A percentile compares a stretch with the other conserved stretches of the same genome.
Evolutionary conservation across 2,329 filamentous ascomycete genomes (phyloP).

Genomic region (Talaromyces sp.): DNA sequence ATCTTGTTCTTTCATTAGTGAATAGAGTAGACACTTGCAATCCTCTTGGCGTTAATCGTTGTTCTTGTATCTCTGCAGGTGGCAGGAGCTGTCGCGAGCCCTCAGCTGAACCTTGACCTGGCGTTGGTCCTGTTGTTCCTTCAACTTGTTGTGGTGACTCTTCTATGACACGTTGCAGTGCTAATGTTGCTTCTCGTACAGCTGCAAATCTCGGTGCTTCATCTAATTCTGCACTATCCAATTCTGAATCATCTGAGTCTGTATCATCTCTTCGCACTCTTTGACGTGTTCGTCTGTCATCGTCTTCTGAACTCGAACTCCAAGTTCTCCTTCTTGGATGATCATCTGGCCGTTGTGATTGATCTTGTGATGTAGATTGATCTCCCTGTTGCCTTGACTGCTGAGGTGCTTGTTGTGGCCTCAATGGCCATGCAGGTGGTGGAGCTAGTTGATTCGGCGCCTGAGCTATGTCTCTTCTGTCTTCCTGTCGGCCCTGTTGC

Average conservation of each 20-base stretch:
- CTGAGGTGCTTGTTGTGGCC: not conserved
- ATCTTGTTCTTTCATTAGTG: not conserved
- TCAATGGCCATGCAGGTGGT: not conserved
- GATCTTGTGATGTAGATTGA: not conserved
- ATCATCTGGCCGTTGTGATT: not conserved
- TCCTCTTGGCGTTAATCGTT: not conserved
- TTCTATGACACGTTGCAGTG: not conserved
- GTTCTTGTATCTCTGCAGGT: not conserved
- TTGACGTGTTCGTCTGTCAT: too few relatives aligned
- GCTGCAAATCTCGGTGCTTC: too few relatives aligned
- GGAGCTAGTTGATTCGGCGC: not conserved
- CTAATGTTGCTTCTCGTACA: not conserved
- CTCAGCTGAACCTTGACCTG: not conserved
- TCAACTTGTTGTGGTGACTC: not conserved
- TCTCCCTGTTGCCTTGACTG: not conserved
- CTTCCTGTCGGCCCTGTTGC: not conserved
- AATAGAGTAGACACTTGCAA: not conserved
- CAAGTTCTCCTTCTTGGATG: not conserved
- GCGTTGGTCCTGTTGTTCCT: not conserved
- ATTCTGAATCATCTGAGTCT: too few relatives aligned
- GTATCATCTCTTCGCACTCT: too few relatives aligned
- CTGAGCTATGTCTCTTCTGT: not conserved
- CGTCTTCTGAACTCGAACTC: not conserved
- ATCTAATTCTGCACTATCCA: too few relatives aligned
- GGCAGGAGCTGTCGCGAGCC: not conserved